Evolutionary conservation across 176 grass and related monocot genomes (phyloP).

Genomic region (Oryza glaberrima): DNA sequence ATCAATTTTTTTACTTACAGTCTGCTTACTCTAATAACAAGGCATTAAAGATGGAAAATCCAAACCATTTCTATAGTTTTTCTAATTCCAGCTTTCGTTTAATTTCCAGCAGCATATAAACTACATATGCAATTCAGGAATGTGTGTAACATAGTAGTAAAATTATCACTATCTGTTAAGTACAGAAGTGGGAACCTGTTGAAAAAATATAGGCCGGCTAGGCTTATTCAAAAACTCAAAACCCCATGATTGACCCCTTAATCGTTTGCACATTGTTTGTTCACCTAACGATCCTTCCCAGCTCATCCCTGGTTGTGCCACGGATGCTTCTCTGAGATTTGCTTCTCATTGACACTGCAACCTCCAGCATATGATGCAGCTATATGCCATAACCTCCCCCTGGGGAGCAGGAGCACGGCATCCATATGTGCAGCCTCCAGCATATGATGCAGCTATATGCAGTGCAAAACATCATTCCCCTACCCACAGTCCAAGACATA

Average conservation of each 20-base stretch:
- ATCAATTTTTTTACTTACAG: too few relatives aligned
- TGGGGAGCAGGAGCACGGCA: neutral
- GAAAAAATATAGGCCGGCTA: neutral
- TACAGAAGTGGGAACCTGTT: neutral
- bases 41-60: neutral
- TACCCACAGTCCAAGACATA: constrained; percentile 43
- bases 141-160: neutral
- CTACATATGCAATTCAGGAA: neutral
- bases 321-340: constrained; percentile 37
- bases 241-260: neutral
- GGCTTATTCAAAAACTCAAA: neutral
- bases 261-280: constrained; percentile 26
- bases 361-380: constrained; percentile 7
- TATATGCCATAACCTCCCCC: neutral
- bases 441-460: neutral
- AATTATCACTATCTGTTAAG: neutral
- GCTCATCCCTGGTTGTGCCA: constrained; percentile 34
- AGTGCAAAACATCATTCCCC: constrained; percentile 24
- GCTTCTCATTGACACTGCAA: constrained; percentile 37
- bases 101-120: neutral
- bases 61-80: neutral
- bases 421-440: neutral
- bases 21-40: too few relatives aligned
- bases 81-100: neutral
- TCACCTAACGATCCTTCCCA: constrained; percentile 27